Conservation (phyloP, 441 rosid genomes). For the Gossypium schwendimanii region DNA sequence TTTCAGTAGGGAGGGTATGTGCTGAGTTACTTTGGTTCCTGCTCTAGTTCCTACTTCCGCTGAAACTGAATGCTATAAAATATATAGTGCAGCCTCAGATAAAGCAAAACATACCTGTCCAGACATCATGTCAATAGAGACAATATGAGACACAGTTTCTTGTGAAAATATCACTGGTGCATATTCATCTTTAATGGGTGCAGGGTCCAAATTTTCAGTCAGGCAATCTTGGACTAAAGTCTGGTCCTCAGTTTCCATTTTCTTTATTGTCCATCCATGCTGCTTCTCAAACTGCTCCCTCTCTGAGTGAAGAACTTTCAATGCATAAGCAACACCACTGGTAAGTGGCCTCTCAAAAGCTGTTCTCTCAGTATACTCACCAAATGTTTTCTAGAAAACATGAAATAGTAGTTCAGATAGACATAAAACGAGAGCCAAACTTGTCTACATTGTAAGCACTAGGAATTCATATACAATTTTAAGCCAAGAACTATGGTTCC, state of each 20-base stretch:
- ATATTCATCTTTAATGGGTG: slow-evolving; percentile 84
- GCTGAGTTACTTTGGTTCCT: background rate
- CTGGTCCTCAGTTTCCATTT: slow-evolving; percentile 91
- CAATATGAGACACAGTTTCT: slow-evolving; percentile 92
- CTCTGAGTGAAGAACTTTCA: slow-evolving; percentile 81
- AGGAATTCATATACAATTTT: background rate
- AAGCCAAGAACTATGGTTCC: background rate
- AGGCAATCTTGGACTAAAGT: slow-evolving; percentile 72
- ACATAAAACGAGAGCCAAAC: background rate
- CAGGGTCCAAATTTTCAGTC: slow-evolving; percentile 78
- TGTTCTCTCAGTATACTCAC: slow-evolving; percentile 91
- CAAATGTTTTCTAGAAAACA: slow-evolving; percentile 66
- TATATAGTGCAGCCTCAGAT: background rate
- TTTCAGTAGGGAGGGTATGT: background rate
- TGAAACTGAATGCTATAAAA: no score
- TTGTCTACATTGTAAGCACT: background rate
- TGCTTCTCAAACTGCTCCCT: slow-evolving; percentile 79
- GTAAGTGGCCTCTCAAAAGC: slow-evolving; percentile 97
- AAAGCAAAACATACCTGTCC: slow-evolving; percentile 55
- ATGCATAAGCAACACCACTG: slow-evolving; percentile 97
- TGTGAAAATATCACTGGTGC: slow-evolving; percentile 95
- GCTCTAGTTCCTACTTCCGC: background rate
- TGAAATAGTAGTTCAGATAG: slow-evolving; percentile 2
- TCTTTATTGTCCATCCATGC: slow-evolving; percentile 75
- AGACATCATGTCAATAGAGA: slow-evolving; percentile 98